A percentile compares a stretch with the other conserved stretches of the same genome.
phyloP scores from a whole-genome alignment of 129 eudicot species.

The Logfia minima region DNA sequence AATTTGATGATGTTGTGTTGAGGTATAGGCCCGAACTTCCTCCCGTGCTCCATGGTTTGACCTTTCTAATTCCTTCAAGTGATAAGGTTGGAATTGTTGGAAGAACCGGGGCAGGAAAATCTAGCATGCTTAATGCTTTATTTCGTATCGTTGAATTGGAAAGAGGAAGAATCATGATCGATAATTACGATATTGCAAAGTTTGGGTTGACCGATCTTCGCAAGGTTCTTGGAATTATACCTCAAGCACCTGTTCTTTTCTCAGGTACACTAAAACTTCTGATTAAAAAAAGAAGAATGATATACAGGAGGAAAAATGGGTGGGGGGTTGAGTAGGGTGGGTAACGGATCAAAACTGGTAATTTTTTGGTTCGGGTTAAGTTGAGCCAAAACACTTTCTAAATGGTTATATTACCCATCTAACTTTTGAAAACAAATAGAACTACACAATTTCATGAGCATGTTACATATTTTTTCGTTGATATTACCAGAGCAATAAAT shows the following conservation, averaged over 20 bases:
- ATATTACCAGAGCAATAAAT: no score
- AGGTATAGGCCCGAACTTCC: slow-evolving; percentile 96
- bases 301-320: background rate
- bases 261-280: slow-evolving; percentile 56
- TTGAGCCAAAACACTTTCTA: background rate
- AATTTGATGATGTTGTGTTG: slow-evolving; percentile 74
- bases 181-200: slow-evolving; percentile 73
- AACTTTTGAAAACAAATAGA: background rate
- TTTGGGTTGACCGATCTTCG: slow-evolving; percentile 88
- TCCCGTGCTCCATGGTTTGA: slow-evolving; percentile 79
- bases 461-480: background rate
- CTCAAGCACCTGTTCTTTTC: slow-evolving; percentile 96
- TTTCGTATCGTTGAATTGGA: slow-evolving; percentile 93
- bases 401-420: background rate
- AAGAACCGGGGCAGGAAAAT: slow-evolving; percentile 98
- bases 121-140: slow-evolving; percentile 96
- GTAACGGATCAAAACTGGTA: background rate
- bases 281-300: background rate
- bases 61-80: slow-evolving; percentile 60
- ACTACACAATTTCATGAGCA: background rate
- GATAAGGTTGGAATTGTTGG: slow-evolving; percentile 95
- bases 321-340: background rate
- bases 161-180: slow-evolving; percentile 78
- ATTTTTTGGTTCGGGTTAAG: background rate
- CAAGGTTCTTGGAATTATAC: slow-evolving; percentile 86